Percentiles rank a stretch among this genome's conserved stretches.
Evolutionary conservation across 2,329 filamentous ascomycete species (phyloP).

Genomic region (Colletotrichum euphorbiae): DNA sequence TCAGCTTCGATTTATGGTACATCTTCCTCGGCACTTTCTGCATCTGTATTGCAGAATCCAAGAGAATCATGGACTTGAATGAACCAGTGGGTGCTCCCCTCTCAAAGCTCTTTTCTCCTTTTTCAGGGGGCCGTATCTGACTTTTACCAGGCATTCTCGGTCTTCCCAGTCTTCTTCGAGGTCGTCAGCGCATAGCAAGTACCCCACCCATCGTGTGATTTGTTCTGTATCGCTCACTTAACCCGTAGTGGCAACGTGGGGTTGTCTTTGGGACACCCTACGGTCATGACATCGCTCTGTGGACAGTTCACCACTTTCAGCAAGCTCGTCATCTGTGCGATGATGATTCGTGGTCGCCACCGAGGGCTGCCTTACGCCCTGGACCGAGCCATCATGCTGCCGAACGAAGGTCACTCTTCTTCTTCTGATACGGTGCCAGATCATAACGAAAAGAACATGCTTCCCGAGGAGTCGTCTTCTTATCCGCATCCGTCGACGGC

Average conservation of each 20-base stretch:
- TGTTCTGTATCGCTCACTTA: conserved; percentile 6
- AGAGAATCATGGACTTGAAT: conserved; percentile 13
- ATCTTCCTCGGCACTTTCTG: conserved; percentile 53
- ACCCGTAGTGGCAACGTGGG: conserved; percentile 50
- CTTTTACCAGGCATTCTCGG: conserved; percentile 45
- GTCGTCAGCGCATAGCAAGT: conserved; percentile 50
- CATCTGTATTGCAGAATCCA: conserved; percentile 45
- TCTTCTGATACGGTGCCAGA: not conserved
- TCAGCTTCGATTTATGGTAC: conserved; percentile 57
- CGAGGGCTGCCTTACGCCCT: conserved; percentile 50
- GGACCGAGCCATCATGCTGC: conserved; percentile 49
- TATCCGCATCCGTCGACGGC: too few species aligned
- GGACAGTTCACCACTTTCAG: conserved; percentile 48
- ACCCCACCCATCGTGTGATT: too few species aligned
- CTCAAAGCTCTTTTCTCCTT: too few species aligned
- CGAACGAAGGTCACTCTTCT: not conserved
- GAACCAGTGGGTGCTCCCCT: conserved; percentile 14
- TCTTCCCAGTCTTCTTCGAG: conserved; percentile 51
- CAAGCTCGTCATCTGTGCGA: conserved; percentile 52
- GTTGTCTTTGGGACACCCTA: conserved; percentile 50
- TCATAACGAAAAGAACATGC: not conserved
- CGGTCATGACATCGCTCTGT: conserved; percentile 46
- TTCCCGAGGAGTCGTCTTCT: not conserved
- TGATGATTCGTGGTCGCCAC: conserved; percentile 54
- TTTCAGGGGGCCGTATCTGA: not conserved